A percentile compares a stretch with the other conserved stretches of the same genome.
These are phyloP conservation scores for Dalbergia cultrata DNA, from an alignment of 306 rosid genomes.

Conservation along the genomic window DNA sequence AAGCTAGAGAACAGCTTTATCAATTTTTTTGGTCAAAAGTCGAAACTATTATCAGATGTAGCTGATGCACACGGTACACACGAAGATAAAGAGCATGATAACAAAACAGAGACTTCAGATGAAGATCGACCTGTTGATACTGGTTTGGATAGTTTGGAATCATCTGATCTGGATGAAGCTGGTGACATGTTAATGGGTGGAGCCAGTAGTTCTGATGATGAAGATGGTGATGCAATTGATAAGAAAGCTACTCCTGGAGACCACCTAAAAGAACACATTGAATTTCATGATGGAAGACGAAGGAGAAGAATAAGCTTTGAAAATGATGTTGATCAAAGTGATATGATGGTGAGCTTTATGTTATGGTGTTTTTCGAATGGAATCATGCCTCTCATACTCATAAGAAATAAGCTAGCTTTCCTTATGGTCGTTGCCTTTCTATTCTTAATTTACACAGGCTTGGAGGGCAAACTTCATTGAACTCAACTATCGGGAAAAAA, in stretches of 20 bases:
- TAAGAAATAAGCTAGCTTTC: slow-evolving; percentile 7
- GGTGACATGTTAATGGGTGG: slow-evolving; percentile 37
- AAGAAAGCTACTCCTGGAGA: slow-evolving; percentile 42
- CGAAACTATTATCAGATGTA: slow-evolving; percentile 47
- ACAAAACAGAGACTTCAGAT: slow-evolving; percentile 48
- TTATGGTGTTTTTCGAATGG: slow-evolving; percentile 26
- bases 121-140: slow-evolving; percentile 41
- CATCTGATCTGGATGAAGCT: slow-evolving; percentile 62
- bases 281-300: slow-evolving; percentile 76
- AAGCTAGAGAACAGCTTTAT: slow-evolving; percentile 78
- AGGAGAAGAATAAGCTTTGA: slow-evolving; percentile 80
- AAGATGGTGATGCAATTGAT: slow-evolving; percentile 45
- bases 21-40: slow-evolving; percentile 63
- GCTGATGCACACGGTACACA: slow-evolving; percentile 45
- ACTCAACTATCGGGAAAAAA: too few relatives aligned
- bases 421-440: slow-evolving; percentile 25
- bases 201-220: slow-evolving; percentile 51
- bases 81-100: slow-evolving; percentile 47
- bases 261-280: slow-evolving; percentile 71
- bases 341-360: slow-evolving; percentile 61
- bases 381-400: background rate
- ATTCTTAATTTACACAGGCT: background rate
- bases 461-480: background rate
- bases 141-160: slow-evolving; percentile 58
- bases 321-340: slow-evolving; percentile 61